phyloP scores from a whole-genome alignment of 2,329 filamentous ascomycete species.

The Paraconiothyrium sp. region DNA sequence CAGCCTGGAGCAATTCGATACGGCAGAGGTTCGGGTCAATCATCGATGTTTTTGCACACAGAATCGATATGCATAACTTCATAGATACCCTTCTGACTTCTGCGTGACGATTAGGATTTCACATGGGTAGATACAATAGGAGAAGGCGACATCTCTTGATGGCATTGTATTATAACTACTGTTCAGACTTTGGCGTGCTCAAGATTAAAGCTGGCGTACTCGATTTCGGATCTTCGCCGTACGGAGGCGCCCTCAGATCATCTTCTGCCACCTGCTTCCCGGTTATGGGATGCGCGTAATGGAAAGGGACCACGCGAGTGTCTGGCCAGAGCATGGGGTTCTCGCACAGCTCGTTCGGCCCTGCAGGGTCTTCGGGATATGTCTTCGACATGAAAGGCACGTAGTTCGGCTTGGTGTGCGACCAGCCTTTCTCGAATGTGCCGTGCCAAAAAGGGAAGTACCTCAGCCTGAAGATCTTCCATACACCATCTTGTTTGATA shows the following conservation, averaged over 20 bases:
- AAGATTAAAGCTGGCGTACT: constrained; percentile 56
- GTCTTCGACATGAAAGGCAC: constrained; percentile 60
- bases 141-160: neutral
- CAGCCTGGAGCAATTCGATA: no score
- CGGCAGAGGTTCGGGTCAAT: no score
- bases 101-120: no score
- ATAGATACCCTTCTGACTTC: no score
- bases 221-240: constrained; percentile 53
- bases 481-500: constrained; percentile 64
- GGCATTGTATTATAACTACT: constrained; percentile 18
- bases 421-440: constrained; percentile 64
- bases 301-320: constrained; percentile 64
- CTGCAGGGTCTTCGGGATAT: constrained; percentile 61
- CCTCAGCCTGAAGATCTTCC: constrained; percentile 64
- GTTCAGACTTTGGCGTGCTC: constrained; percentile 37
- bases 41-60: no score
- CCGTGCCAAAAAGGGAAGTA: constrained; percentile 68
- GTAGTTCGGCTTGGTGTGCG: constrained; percentile 63
- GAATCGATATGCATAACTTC: no score
- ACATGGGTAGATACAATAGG: neutral
- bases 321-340: constrained; percentile 67
- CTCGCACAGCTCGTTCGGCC: constrained; percentile 63
- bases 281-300: constrained; percentile 63
- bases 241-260: constrained; percentile 60
- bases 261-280: constrained; percentile 57